Base-by-base conservation (phyloP, 139 green algal genomes). In the Micromonas pusilla region DNA sequence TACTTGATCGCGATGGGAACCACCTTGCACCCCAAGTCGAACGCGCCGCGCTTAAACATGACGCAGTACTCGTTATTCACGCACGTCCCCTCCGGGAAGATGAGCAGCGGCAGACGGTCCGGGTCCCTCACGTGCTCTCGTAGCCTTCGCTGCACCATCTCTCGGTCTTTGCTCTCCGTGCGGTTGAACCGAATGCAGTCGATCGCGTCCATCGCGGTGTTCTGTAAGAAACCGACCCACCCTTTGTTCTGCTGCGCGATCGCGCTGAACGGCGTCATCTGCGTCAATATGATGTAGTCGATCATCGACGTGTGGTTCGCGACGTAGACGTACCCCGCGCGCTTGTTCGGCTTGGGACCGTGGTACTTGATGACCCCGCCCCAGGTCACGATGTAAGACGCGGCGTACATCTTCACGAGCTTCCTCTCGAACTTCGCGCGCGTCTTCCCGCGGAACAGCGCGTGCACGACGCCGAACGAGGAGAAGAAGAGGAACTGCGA, bases 41-140 rank as follows among this genome's bases (percentile, higher is more conserved):
- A 99, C 0, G 94, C 94, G 3, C 95, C 95, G 9, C 91, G 80
- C 85, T 98, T 98, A 86, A 99, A 99, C 93, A 98, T 97, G 79
- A 98, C 94, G 70, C 84, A 93, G 86, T 98, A 97, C 84, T 97
- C 91, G 80, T 99, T 99, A 90, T 99, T 99, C n/a, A 99, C 95
- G 83, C 95, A 99, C 28, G 95, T 98, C 73, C 95, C 95, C 83
- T 99, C 95, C 0, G 95, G 95, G 83, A 99, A 99, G 78, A 99
- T 96, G 32, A 99, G 90, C 74, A 98, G 89, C 5, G 95, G 95
- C 16, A 92, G 93, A 73, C 78, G 86, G 70, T 89, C 83, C 6
- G 85, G 68, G 64, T 86, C 65, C 16, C 70, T 57, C 32, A 98
- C 91, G 82, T 98, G 93, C 38, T 90, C 79, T 34, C 82, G 73